Conservation (phyloP, 2,329 filamentous ascomycete genomes). For the Pyrenophora seminiperda region DNA sequence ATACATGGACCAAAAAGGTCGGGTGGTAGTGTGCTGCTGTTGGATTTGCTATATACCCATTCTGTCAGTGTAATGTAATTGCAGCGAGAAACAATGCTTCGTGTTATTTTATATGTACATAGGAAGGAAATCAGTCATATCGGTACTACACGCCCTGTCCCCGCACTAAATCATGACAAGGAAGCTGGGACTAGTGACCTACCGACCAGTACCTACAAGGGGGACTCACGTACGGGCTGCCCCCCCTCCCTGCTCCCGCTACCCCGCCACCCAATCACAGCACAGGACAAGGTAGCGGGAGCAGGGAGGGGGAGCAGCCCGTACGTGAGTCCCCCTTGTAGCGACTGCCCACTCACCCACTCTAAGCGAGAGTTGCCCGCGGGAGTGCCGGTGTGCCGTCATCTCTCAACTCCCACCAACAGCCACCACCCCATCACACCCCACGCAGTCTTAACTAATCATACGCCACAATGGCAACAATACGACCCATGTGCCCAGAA, state of each 20-base stretch:
- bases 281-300: too few species aligned
- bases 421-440: conserved; percentile 5
- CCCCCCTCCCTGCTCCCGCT: too few species aligned
- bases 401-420: conserved; percentile 1
- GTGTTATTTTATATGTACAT: neutral
- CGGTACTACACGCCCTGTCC: neutral
- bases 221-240: too few species aligned
- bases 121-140: neutral
- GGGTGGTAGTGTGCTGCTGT: conserved; percentile 15
- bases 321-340: too few species aligned
- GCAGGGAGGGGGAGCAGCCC: too few species aligned
- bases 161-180: neutral
- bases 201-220: too few species aligned
- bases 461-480: conserved; percentile 69
- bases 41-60: conserved; percentile 25
- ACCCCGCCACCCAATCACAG: too few species aligned
- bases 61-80: conserved; percentile 5
- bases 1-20: conserved; percentile 1
- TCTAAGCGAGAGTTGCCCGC: conserved; percentile 28
- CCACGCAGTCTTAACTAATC: neutral
- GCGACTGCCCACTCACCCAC: conserved; percentile 5
- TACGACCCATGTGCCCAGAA: conserved; percentile 70
- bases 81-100: neutral
- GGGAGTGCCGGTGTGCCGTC: conserved; percentile 14
- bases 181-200: too few species aligned